Evolutionary conservation across 768 basidiomycete species (phyloP).

Genomic region (Cubamyces sp.): DNA sequence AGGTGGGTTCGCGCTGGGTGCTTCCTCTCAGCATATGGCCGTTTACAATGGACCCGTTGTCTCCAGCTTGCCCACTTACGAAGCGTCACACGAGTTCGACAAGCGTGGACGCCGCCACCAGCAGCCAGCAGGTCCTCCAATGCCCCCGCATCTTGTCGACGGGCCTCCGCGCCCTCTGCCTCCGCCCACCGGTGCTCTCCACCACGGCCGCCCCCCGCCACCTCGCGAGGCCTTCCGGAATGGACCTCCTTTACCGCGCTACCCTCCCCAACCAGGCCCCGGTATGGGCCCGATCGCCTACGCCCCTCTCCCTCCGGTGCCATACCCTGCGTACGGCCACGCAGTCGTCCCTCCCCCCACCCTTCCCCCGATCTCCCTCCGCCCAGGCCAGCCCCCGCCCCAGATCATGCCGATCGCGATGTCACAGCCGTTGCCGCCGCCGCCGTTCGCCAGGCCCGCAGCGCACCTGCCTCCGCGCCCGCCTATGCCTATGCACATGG

Average conservation of each 20-base stretch:
- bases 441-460: conserved; percentile 22
- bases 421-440: conserved; percentile 15
- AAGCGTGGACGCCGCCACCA: conserved; percentile 64
- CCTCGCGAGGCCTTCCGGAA: conserved; percentile 40
- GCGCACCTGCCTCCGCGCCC: conserved; percentile 27
- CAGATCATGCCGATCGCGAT: conserved; percentile 15
- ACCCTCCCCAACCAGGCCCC: conserved; percentile 15
- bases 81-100: conserved; percentile 84
- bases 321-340: conserved; percentile 14
- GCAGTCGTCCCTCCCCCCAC: conserved; percentile 15
- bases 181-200: conserved; percentile 26
- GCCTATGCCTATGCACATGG: conserved; percentile 24
- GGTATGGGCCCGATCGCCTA: conserved; percentile 17
- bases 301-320: conserved; percentile 14
- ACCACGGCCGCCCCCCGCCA: conserved; percentile 40
- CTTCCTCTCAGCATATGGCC: not conserved
- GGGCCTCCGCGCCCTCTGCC: conserved; percentile 31
- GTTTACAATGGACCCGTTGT: not conserved
- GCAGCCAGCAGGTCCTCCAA: conserved; percentile 29
- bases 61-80: conserved; percentile 70
- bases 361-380: conserved; percentile 26
- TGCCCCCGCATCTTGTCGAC: conserved; percentile 25
- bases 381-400: conserved; percentile 30
- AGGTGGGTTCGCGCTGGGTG: conserved; percentile 50
- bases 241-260: conserved; percentile 31